Conservation (phyloP, 495 filamentous ascomycete species). For the Daldinia bambusicola region DNA sequence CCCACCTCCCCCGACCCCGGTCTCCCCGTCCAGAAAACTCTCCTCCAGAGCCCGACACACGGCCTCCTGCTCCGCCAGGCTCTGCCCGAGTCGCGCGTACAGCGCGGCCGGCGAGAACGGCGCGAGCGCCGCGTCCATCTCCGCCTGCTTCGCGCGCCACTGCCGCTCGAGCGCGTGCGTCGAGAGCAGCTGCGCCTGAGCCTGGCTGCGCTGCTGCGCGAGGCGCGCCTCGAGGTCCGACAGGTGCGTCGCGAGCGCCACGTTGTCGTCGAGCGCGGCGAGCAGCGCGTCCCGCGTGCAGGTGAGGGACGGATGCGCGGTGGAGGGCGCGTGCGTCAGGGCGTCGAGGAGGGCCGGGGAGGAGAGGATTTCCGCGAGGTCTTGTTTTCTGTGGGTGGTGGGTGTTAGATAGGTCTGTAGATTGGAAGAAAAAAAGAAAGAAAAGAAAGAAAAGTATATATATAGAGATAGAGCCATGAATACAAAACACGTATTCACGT, state of each 20-base stretch:
- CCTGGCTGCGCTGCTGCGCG: constrained; percentile 67
- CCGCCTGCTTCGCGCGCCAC: constrained; percentile 86
- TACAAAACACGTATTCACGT: too few species aligned
- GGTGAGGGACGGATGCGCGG: constrained; percentile 70
- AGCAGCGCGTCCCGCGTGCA: constrained; percentile 65
- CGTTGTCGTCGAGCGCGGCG: constrained; percentile 72
- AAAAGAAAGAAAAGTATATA: too few species aligned
- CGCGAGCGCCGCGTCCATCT: constrained; percentile 85
- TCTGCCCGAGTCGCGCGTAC: constrained; percentile 80
- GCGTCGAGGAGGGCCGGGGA: constrained; percentile 68
- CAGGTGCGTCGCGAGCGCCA: constrained; percentile 71
- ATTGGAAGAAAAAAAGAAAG: too few species aligned
- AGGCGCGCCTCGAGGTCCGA: constrained; percentile 69
- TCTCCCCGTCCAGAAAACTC: constrained; percentile 78
- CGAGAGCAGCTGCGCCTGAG: constrained; percentile 82
- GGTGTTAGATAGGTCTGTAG: constrained; percentile 6
- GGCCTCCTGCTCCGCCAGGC: constrained; percentile 82
- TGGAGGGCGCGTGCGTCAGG: constrained; percentile 70
- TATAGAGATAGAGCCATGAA: too few species aligned
- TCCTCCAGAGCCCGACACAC: constrained; percentile 85
- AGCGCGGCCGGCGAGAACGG: constrained; percentile 85
- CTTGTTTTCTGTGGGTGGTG: constrained; percentile 58
- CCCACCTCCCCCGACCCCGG: not conserved
- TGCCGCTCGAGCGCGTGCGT: constrained; percentile 88
- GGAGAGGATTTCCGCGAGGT: constrained; percentile 73